Evolutionary conservation across 1,284 basidiomycete species (phyloP), one percentile per base, ranked within the genome.

Genomic region (Moesziomyces aphidis): DNA sequence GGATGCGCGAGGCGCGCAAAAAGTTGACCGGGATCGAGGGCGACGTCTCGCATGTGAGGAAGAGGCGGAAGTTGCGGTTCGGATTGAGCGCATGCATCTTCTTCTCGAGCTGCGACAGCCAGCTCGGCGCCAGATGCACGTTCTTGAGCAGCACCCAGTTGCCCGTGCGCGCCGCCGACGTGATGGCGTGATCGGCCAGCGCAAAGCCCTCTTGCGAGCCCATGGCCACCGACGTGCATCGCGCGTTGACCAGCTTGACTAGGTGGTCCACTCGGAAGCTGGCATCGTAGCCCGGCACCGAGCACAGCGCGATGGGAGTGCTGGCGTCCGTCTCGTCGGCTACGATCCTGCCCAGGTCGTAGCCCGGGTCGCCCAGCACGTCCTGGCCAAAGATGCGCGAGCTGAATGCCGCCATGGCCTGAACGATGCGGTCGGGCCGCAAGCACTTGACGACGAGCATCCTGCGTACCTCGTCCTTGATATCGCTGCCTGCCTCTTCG

Each of bases 371-470:
- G 26, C 58, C 72, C 19, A 92, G 88, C n/a, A 96, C 86, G 73
- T 95, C 93, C n/a, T 89, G 89, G 54, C 90, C 88, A 86, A 97
- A 95, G 31, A 92, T 90, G 22, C 87, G 86, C 31, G 88, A 88
- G 45, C 93, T 91, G 77, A 95, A 92, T n/a, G 88, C 81, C 7
- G 90, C 89, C 15, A 92, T 91, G 2, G 92, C 91, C 82, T 94
- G 92, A 53, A 94, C 86, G 21, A 96, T 88, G 55, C 94, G 91
- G 85, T 97, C 95, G 15, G 95, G 94, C 31, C 95, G 89, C 80
- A 96, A 87, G 83, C 93, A 95, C 85, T 95, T 95, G 85, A 97
- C 88, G 61, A 97, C 86, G 26, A 94, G 86, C 73, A 94, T 87
- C 19, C 89, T 88, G 34, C 93, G 91, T 54, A 95, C 88, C 10